Conservation (phyloP, 192 early-diverging fungal species). For the Anaeromyces robustus region DNA sequence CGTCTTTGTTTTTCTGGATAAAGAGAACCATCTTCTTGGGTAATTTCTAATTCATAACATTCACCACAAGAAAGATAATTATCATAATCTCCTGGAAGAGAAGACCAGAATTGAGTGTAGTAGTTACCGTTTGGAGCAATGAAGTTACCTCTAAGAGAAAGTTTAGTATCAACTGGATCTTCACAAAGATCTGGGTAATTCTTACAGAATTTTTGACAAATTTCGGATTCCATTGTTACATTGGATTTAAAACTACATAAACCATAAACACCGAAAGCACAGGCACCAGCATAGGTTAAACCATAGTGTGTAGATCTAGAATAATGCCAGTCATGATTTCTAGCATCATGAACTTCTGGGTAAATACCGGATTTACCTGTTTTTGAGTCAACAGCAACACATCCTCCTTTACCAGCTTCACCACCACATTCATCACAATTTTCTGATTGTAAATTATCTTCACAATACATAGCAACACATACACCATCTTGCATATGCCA, state of each 20-base stretch:
- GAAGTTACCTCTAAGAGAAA: conserved; percentile 5
- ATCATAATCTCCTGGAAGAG: conserved; percentile 5
- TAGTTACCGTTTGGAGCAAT: conserved; percentile 6
- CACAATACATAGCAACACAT: neutral
- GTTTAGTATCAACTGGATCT: neutral
- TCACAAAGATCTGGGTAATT: neutral
- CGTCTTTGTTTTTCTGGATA: conserved; percentile 1
- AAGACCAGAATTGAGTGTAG: conserved; percentile 7
- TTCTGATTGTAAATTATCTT: neutral
- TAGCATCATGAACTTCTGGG: neutral
- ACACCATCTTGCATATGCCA: neutral
- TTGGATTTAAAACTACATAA: neutral
- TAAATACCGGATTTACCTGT: neutral
- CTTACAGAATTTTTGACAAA: neutral
- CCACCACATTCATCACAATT: neutral
- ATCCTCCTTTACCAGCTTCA: neutral
- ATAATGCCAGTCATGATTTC: neutral
- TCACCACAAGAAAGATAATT: conserved; percentile 6
- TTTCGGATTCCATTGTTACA: neutral
- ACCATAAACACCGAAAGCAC: neutral
- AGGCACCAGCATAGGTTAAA: neutral
- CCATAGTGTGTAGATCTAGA: neutral
- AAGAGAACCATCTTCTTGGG: neutral
- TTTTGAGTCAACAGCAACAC: neutral
- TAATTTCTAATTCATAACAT: conserved; percentile 4